Evolutionary conservation across 495 filamentous ascomycete genomes (phyloP), one percentile per base, ranked within the genome.

Genomic region (Cetradonia linearis): DNA sequence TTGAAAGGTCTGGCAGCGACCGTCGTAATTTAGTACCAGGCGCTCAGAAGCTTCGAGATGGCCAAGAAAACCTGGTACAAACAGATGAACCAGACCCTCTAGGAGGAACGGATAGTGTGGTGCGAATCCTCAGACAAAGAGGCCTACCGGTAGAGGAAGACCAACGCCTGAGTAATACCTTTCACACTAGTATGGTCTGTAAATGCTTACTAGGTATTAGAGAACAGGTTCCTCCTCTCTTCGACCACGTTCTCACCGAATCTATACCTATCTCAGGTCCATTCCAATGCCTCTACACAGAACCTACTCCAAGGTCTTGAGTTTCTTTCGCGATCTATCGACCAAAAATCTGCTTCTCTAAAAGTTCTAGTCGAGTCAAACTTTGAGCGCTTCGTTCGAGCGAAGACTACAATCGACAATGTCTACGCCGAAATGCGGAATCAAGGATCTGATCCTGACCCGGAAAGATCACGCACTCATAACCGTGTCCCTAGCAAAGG

Each of bases 401-500:
- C 94, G 8, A 98, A 98, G 70, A 86, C 89, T 4, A 96, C 91
- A 8, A 97, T 98, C 63, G 93, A 98, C 73, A 91, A 91, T 75
- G 93, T 98, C 40, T 98, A 98, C 72, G 91, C 82, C 38, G 94
- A 97, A 72, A 97, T 98, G 93, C 89, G 91, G 55, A 89, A 88
- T 56, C 86, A 89, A 66, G 89, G 89, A 4, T 78, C 73, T 8
- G 82, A 87, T 36, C 78, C 80, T n/a, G 77, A 80, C n/a, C 64
- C 75, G 13, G 62, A 67, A 3, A 71, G 75, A 8, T 64, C 70
- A n/a, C 72, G 81, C 31, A 70, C 73, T 53, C 85, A 87, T 66
- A 78, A 77, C 54, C 73, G 83, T 37, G 72, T 74, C 54, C 74
- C 81, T 28, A 83, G 82, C 57, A 76, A 72, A 53, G 77, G 72